Evolutionary conservation across 2,329 filamentous ascomycete genomes (phyloP), one percentile per base, ranked within the genome.

Genomic region (Pyrenophora seminiperda): DNA sequence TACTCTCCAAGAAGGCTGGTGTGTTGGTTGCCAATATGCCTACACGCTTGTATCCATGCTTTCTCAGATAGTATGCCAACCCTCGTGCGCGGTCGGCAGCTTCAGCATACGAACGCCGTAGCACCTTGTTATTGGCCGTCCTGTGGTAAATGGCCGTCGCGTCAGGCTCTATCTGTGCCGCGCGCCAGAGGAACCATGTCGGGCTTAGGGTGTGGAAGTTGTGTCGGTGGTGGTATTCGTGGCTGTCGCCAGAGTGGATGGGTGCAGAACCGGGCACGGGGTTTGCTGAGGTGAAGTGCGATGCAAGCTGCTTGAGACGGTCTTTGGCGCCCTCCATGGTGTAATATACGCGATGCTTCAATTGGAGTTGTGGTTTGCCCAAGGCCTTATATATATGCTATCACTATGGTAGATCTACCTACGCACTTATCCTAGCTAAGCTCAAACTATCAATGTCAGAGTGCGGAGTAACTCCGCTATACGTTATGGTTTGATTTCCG

Each of bases 21-120:
- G 94, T 99, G 71, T 99, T 99, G 3, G 94, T 90, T 7, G 86
- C 87, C 9, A 99, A 79, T 39, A 99, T 87, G 5, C 94, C 94
- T 5, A 97, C 88, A 52, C 89, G 82, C 65, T 84, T 87, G 66
- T 84, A 85, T 4, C 83, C 81, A 67, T 89, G 84, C 71, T 89
- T 90, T 61, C 83, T 83, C 48, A 99, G 71, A 71, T 88, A 97
- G 75, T 96, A 97, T 11, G 91, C 92, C 14, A 99, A 77, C 0
- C 93, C 94, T 33, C 90, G 79, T 3, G 92, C 90, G 34, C 94
- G 89, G 67, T 96, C 90, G 13, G 94, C 89, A 51, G 91, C 85
- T 66, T 94, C 87, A 50, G 80, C 78, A 70, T 99, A 99, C 2
- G 83, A 87, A 50, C 92, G 84, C 27, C 88, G 83, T 27, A 97